Percentiles rank a stretch among this genome's conserved stretches.
Conservation (phyloP, 2,329 filamentous ascomycete genomes). For the Penicillium sclerotigenum region DNA sequence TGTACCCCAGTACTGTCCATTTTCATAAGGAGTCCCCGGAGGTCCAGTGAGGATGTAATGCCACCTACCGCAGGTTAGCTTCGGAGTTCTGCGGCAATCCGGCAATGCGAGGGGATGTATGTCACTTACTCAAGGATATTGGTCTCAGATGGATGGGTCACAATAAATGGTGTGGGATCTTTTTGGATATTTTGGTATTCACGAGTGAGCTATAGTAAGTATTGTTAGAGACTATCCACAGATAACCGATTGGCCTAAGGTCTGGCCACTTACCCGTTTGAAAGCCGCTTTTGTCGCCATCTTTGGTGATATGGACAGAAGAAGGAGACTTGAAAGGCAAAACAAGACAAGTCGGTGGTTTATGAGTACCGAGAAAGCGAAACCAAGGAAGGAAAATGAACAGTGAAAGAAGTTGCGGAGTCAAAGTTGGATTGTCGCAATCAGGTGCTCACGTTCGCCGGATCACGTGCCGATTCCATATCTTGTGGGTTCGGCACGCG, state of each 20-base stretch:
- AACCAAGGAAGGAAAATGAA: not conserved
- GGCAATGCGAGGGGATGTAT: not conserved
- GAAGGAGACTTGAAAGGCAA: not conserved
- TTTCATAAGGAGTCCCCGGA: slow-evolving; percentile 87
- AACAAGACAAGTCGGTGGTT: not conserved
- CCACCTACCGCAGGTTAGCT: slow-evolving; percentile 57
- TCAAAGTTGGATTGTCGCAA: not conserved
- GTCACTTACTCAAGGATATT: slow-evolving; percentile 81
- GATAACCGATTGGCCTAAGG: not conserved
- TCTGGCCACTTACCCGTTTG: slow-evolving; percentile 58
- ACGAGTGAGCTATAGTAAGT: slow-evolving; percentile 51
- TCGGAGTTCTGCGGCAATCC: not conserved
- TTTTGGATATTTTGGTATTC: slow-evolving; percentile 64
- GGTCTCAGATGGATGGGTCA: slow-evolving; percentile 80
- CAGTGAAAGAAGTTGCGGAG: not conserved
- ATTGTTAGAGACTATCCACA: slow-evolving; percentile 4
- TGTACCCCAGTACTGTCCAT: slow-evolving; percentile 97
- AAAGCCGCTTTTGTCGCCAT: slow-evolving; percentile 73
- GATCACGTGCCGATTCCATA: slow-evolving; percentile 19
- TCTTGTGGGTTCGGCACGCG: slow-evolving; percentile 17
- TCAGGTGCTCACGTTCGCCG: slow-evolving; percentile 17
- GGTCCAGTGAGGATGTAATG: slow-evolving; percentile 95
- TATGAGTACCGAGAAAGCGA: not conserved
- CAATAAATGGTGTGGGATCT: slow-evolving; percentile 84
- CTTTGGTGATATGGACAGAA: slow-evolving; percentile 12